These are phyloP conservation scores for Dactylella cylindrospora DNA, from an alignment of 2,329 filamentous ascomycete genomes.

Conservation along the genomic window DNA sequence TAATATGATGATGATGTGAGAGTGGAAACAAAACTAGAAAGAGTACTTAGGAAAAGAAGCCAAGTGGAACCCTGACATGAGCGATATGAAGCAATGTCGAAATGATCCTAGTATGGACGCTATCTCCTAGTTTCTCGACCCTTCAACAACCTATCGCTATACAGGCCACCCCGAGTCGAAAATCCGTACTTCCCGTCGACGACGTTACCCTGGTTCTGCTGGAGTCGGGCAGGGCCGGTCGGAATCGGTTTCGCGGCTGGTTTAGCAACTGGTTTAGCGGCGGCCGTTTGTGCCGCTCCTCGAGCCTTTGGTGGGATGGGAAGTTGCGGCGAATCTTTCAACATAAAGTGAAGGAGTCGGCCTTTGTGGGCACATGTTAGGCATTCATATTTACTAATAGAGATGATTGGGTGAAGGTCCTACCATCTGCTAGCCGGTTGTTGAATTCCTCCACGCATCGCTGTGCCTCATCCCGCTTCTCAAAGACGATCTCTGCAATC, in stretches of 20 bases:
- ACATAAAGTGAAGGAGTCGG: constrained; percentile 45
- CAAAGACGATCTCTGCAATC: constrained; percentile 75
- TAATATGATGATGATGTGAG: no score
- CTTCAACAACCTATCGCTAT: constrained; percentile 30
- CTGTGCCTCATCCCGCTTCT: constrained; percentile 71
- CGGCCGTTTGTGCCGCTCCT: constrained; percentile 11
- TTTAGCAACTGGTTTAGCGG: constrained; percentile 15
- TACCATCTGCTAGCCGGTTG: constrained; percentile 66
- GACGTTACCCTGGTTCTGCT: constrained; percentile 43
- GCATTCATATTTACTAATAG: constrained; percentile 33
- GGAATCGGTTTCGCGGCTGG: constrained; percentile 22
- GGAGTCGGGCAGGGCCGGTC: constrained; percentile 28
- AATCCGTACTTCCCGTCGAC: constrained; percentile 48
- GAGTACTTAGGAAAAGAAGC: not conserved
- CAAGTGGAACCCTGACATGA: no score
- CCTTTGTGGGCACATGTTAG: constrained; percentile 32
- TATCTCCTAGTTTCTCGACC: constrained; percentile 19
- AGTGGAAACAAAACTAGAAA: not conserved
- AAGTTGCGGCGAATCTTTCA: constrained; percentile 47
- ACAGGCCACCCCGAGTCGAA: constrained; percentile 19
- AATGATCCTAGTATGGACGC: constrained; percentile 17
- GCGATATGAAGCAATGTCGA: no score
- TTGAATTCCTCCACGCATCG: constrained; percentile 75
- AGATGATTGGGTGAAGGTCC: constrained; percentile 49
- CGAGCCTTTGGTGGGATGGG: constrained; percentile 18